These are phyloP conservation scores for Globisporangium lucens DNA, from an alignment of 352 stramenopile species.

Conservation along the genomic window DNA sequence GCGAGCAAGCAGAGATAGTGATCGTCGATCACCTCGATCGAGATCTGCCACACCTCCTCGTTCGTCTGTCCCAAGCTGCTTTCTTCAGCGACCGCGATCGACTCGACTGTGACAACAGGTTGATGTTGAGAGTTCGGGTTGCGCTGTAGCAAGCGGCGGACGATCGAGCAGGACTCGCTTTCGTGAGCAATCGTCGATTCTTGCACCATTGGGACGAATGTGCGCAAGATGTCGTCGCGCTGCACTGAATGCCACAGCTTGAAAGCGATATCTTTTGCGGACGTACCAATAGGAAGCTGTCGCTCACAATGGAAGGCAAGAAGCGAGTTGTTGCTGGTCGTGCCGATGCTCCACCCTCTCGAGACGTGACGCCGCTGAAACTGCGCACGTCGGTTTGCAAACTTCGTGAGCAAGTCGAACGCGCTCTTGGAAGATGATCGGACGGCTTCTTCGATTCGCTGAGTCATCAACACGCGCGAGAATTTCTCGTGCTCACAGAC, in stretches of 20 bases:
- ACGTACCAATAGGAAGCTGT: constrained; percentile 17
- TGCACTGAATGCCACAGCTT: constrained; percentile 52
- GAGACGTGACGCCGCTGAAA: constrained; percentile 39
- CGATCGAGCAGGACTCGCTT: constrained; percentile 24
- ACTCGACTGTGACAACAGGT: constrained; percentile 44
- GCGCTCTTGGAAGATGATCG: constrained; percentile 30
- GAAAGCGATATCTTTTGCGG: constrained; percentile 30
- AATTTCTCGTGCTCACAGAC: constrained; percentile 18
- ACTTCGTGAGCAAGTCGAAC: constrained; percentile 30
- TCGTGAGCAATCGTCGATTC: constrained; percentile 40
- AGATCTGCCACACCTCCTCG: constrained; percentile 41
- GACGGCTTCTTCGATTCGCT: constrained; percentile 28
- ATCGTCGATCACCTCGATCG: constrained; percentile 50
- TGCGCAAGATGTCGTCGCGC: constrained; percentile 59
- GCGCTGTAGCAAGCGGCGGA: constrained; percentile 39
- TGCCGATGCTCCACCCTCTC: constrained; percentile 45
- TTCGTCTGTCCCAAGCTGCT: neutral
- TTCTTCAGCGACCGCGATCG: constrained; percentile 22
- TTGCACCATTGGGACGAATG: constrained; percentile 51
- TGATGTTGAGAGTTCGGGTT: constrained; percentile 21
- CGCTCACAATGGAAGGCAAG: constrained; percentile 49
- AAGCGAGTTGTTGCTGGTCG: constrained; percentile 31
- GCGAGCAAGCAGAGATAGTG: constrained; percentile 48
- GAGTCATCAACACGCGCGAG: constrained; percentile 30
- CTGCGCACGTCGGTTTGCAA: constrained; percentile 15